Base-by-base conservation (phyloP, 148 eudicot species). In the Rhododendron vialii region DNA sequence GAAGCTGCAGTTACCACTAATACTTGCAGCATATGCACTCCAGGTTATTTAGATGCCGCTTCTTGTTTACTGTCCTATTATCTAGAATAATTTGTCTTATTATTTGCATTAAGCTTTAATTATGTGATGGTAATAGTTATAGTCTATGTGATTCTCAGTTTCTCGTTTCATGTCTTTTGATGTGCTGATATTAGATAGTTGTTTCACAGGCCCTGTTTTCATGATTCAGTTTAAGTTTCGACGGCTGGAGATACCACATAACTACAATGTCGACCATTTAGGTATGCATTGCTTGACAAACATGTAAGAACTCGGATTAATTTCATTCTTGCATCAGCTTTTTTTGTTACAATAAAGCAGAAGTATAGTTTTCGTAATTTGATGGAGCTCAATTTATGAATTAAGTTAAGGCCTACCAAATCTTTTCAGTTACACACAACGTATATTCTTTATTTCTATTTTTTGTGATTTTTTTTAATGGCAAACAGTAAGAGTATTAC, bases 141-240 rank as follows among this genome's bases (percentile, higher is more conserved):
- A 45, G 51, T 85, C n/a, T 33, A 50, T 59, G 36, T 82, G 35
- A 14, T 30, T 5, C 10, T 17, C 5, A 73, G 14, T 41, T 82
- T 85, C 51, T 88, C 14, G 4, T 33, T 83, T 77, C 6, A 69
- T n/a, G 7, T 79, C 17, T 50, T 3, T 63, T 30, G 53, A 51
- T 83, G 80, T 82, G 7, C 28, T 86, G 50, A 53, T 77, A 85
- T 15, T 63, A 85, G 43, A 78, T 63, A 55, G 38, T 85, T 87
- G 85, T 81, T 81, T 83, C 73, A 33, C 88, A 96, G 99, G 99
- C 79, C 99, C 96, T 38, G 89, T 98, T 90, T 93, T 91, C 87
- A 86, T 84, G 96, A 90, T 97, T 85, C 98, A 94, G 87, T 94
- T 95, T 82, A 95, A 94, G 93, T 98, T 98, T 87, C 96, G 98